These are phyloP conservation scores for Trypanosoma theileri DNA, from an alignment of 208 protist genomes.

Conservation along the genomic window DNA sequence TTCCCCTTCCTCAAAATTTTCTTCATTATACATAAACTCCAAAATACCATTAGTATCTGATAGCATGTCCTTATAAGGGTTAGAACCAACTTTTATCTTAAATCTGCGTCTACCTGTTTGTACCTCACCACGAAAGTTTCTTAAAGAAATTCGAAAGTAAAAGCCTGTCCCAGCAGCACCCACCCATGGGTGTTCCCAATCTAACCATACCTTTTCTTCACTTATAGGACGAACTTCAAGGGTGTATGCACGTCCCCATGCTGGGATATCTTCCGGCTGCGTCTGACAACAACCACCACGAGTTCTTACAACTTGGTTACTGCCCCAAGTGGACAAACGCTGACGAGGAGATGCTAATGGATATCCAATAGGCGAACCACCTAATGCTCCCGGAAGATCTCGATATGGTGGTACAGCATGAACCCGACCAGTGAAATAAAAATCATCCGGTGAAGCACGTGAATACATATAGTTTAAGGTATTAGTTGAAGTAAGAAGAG, in stretches of 20 bases:
- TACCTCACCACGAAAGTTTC: slow-evolving; percentile 11
- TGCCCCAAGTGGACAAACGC: slow-evolving; percentile 9
- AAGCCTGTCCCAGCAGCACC: background rate
- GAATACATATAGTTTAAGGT: slow-evolving; percentile 4
- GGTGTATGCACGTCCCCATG: slow-evolving; percentile 16
- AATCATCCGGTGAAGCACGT: background rate
- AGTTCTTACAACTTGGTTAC: background rate
- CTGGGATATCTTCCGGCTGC: background rate
- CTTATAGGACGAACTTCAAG: background rate
- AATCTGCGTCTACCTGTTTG: background rate
- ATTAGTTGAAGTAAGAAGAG: slow-evolving; percentile 13
- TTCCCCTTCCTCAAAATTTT: slow-evolving; percentile 1
- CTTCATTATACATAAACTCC: background rate
- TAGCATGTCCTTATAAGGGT: background rate
- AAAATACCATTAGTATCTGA: slow-evolving; percentile 8
- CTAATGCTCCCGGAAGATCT: background rate
- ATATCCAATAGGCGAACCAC: slow-evolving; percentile 8
- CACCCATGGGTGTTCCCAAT: slow-evolving; percentile 8
- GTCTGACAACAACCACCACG: slow-evolving; percentile 14
- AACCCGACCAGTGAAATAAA: background rate
- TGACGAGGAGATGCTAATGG: background rate
- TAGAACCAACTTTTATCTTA: background rate
- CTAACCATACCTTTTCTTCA: slow-evolving; percentile 8
- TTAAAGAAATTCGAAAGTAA: slow-evolving; percentile 4
- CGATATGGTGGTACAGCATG: slow-evolving; percentile 2